phyloP scores from a whole-genome alignment of 2,329 filamentous ascomycete species.

The Acephala macrosclerotiorum region DNA sequence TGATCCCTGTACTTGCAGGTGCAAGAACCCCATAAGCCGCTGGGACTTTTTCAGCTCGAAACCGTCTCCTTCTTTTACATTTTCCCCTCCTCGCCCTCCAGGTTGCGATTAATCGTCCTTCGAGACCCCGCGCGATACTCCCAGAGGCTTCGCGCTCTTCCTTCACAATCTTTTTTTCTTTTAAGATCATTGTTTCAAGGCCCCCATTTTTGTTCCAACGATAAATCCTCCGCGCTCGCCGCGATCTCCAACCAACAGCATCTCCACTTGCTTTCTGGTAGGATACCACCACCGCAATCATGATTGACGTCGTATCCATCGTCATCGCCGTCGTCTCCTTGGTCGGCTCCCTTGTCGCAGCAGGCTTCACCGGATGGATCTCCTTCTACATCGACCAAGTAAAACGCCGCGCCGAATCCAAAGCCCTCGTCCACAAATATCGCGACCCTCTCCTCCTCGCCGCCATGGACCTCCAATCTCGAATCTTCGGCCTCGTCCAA shows the following conservation, averaged over 20 bases:
- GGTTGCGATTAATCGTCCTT: background rate
- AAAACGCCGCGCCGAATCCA: constrained; percentile 35
- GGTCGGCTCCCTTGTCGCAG: constrained; percentile 36
- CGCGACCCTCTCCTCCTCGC: constrained; percentile 38
- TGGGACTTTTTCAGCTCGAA: constrained; percentile 2
- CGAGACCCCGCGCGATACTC: background rate
- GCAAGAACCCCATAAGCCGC: background rate
- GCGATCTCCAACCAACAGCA: background rate
- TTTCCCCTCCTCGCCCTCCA: background rate
- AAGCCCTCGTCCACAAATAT: constrained; percentile 39
- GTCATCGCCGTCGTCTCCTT: constrained; percentile 39
- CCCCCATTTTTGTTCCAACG: background rate
- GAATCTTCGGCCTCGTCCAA: constrained; percentile 35
- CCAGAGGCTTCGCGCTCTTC: background rate
- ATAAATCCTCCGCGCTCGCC: background rate
- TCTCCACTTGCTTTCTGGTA: background rate
- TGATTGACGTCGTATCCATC: constrained; percentile 37
- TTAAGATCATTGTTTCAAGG: background rate
- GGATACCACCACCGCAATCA: constrained; percentile 7
- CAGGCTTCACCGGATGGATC: constrained; percentile 40
- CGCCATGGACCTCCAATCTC: constrained; percentile 37
- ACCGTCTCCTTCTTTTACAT: background rate
- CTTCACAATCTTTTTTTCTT: background rate
- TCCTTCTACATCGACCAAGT: constrained; percentile 39
- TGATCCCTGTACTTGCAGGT: background rate